Evolutionary conservation across 768 basidiomycete genomes (phyloP), one percentile per base, ranked within the genome.

Genomic region (Amylocystis lapponica): DNA sequence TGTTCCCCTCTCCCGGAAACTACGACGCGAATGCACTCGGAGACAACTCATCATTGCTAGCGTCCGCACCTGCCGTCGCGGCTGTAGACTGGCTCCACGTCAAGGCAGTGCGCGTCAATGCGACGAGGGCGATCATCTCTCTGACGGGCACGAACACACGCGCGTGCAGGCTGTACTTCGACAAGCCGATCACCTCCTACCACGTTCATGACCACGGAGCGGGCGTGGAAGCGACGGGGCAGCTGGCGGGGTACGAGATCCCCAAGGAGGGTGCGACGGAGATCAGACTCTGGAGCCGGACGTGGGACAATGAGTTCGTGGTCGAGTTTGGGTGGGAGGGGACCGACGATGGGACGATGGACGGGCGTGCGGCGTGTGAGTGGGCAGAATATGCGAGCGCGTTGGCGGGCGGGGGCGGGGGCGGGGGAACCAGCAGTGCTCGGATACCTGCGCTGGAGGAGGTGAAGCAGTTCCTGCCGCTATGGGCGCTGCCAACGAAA

Each of bases 371-470:
- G 17, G 75, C 72, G 14, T 83, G 81, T 47, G 74, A 76, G 42
- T 85, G 81, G 78, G 74, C 70, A n/a, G 83, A 86, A 54, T 79
- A 80, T 51, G 74, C 76, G 59, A 75, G 75, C 52, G 78, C 58
- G 32, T 73, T 68, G 49, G 57, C 76, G 11, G 78, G 76, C 31
- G 14, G 47, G 13, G 50, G 52, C 33, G 57, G 56, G 16, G 33
- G 50, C 5, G 47, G 53, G 20, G 51, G 47, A 1, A 27, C 31
- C 30, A 44, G 36, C 19, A 46, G 53, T 16, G 70, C 61, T 23
- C 73, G 67, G 62, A 83, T 87, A 16, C 84, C 85, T 4, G 83
- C 84, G 3, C 66, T 76, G 35, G 83, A 86, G 56, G 85, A 88
- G 55, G 71, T 76, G 21, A 55, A 85, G 6, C 55, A 60, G 6